phyloP scores from a whole-genome alignment of 768 basidiomycete species.

The Lepiota venenata region DNA sequence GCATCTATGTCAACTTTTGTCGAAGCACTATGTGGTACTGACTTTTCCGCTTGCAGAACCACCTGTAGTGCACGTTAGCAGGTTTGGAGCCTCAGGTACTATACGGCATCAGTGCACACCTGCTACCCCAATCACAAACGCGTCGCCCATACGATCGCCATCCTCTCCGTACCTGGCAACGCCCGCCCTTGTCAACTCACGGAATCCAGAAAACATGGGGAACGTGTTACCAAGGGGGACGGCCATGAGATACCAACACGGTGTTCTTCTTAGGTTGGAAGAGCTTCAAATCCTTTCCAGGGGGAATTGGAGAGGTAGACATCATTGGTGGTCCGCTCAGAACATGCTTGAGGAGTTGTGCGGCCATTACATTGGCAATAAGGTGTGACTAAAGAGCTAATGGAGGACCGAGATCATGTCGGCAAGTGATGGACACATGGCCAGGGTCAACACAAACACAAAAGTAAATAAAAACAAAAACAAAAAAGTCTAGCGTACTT shows the following conservation, averaged over 20 bases:
- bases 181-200: slow-evolving; percentile 2
- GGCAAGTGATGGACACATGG: background rate
- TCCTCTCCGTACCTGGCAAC: slow-evolving; percentile 70
- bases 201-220: slow-evolving; percentile 10
- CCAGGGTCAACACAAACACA: background rate
- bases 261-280: slow-evolving; percentile 65
- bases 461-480: no score
- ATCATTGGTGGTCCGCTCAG: slow-evolving; percentile 2
- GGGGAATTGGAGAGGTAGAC: slow-evolving; percentile 7
- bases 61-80: slow-evolving; percentile 36
- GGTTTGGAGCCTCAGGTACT: background rate
- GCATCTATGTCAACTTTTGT: background rate
- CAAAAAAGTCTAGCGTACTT: no score
- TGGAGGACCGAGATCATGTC: background rate
- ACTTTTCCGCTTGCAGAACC: slow-evolving; percentile 90
- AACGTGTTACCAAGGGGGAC: slow-evolving; percentile 70
- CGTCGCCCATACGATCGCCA: slow-evolving; percentile 64
- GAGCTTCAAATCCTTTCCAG: slow-evolving; percentile 11
- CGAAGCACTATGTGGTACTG: slow-evolving; percentile 13
- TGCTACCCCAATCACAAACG: slow-evolving; percentile 83
- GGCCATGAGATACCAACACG: slow-evolving; percentile 77
- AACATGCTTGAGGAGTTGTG: slow-evolving; percentile 5
- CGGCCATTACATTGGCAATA: background rate
- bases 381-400: background rate
- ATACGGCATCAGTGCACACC: slow-evolving; percentile 39